Base-by-base conservation (phyloP, 164 flowering plant species). In the Umbellularia californica region DNA sequence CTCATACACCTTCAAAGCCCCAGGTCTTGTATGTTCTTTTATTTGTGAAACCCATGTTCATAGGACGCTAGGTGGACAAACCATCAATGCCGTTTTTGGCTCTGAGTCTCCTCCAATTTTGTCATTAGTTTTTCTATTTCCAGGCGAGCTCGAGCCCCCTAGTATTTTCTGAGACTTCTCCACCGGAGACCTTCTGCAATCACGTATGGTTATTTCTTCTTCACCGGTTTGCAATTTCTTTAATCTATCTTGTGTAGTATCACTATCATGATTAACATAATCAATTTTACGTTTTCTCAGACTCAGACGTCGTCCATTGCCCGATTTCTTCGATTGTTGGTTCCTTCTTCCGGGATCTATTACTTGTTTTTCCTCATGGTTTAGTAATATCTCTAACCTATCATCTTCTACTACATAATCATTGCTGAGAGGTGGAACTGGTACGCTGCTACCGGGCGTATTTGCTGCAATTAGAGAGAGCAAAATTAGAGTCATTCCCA, bases 401-500 rank as follows among this genome's bases (percentile, higher is more conserved):
- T n/a, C n/a, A n/a, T n/a, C n/a, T n/a, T n/a, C n/a, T n/a, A n/a
- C n/a, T n/a, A n/a, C n/a, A n/a, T n/a, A n/a, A n/a, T n/a, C n/a
- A n/a, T n/a, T n/a, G n/a, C n/a, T n/a, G n/a, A n/a, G n/a, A n/a
- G n/a, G n/a, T n/a, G n/a, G n/a, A n/a, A 51, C 65, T 67, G 19
- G 79, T 65, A 47, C 62, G 71, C 2, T 58, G 58, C 76, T 65
- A 24, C 70, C 76, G 70, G 68, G 79, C 77, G 79, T 88, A 83
- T 90, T 95, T 35, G 82, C 82, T 70, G 94, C 95, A 79, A 95
- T 87, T n/a, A n/a, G n/a, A n/a, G n/a, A n/a, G n/a, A n/a, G n/a
- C n/a, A n/a, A n/a, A n/a, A n/a, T n/a, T n/a, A 95, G 88, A 35
- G 98, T 93, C 85, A 92, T 95, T 20, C 99, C 99, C 79, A 95